Evolutionary conservation across 2,329 filamentous ascomycete genomes (phyloP).

Genomic region (Talaromyces pinophilus): DNA sequence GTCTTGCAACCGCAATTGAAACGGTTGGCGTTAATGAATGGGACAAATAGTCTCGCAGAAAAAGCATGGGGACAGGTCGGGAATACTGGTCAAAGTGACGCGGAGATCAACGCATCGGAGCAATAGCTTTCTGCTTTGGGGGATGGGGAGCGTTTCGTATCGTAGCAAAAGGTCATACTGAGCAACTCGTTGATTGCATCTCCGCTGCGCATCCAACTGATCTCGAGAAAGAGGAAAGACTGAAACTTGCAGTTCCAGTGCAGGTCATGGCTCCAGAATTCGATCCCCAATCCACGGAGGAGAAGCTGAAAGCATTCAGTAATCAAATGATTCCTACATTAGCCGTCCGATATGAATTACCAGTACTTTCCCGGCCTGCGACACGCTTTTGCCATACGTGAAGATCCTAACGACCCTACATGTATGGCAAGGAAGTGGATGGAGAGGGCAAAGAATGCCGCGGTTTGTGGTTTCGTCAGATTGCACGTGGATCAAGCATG

Average conservation of each 20-base stretch:
- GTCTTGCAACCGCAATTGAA: not conserved
- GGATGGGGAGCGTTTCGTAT: not conserved
- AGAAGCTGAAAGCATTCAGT: not conserved
- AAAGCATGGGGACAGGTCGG: not conserved
- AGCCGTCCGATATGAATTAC: not conserved
- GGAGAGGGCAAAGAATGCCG: not conserved
- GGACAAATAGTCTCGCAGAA: no score
- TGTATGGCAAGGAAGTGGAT: not conserved
- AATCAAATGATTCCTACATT: not conserved
- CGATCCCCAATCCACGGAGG: not conserved
- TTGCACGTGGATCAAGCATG: not conserved
- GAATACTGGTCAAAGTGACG: not conserved
- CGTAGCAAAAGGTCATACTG: not conserved
- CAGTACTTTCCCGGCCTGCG: not conserved
- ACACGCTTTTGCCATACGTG: not conserved
- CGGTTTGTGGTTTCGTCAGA: not conserved
- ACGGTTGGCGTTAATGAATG: no score
- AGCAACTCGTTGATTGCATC: not conserved
- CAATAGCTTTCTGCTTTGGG: not conserved
- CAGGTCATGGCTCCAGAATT: not conserved
- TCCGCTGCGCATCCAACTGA: not conserved
- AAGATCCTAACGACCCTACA: not conserved
- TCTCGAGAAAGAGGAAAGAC: not conserved
- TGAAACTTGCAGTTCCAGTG: not conserved
- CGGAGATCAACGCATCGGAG: not conserved